These are phyloP conservation scores for Nymphaea colorata DNA, from an alignment of 164 flowering plant genomes.

Conservation along the genomic window DNA sequence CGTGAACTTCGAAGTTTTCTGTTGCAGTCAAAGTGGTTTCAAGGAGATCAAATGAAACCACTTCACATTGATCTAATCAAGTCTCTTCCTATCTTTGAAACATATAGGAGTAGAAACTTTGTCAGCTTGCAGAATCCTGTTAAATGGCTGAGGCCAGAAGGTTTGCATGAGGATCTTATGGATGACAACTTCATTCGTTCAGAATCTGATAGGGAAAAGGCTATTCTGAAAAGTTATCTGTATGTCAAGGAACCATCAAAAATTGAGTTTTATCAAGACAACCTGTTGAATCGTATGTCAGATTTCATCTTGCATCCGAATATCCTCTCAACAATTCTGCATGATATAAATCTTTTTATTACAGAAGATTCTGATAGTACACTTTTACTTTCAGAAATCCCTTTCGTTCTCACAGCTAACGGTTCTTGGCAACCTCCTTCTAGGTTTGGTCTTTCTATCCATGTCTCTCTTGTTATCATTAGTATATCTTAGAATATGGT, in stretches of 20 bases:
- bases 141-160: conserved; percentile 75
- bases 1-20: conserved; percentile 85
- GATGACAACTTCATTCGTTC: conserved; percentile 67
- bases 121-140: conserved; percentile 41
- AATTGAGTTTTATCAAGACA: conserved; percentile 61
- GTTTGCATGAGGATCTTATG: conserved; percentile 56
- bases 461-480: no score
- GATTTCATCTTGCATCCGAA: conserved; percentile 47
- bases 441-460: conserved; percentile 28
- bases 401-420: conserved; percentile 71
- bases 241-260: conserved; percentile 54
- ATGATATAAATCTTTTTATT: conserved; percentile 49
- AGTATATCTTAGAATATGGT: no score
- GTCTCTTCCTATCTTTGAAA: conserved; percentile 79
- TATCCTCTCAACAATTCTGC: conserved; percentile 45
- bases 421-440: conserved; percentile 78
- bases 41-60: conserved; percentile 37
- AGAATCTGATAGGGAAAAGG: conserved; percentile 66
- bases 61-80: conserved; percentile 47
- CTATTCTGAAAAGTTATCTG: conserved; percentile 43
- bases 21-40: conserved; percentile 92
- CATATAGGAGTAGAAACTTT: conserved; percentile 61
- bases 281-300: conserved; percentile 63
- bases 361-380: conserved; percentile 52
- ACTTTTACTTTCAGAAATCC: conserved; percentile 31